Percentiles rank a stretch among this genome's conserved stretches.
Evolutionary conservation across 345 rosid species (phyloP).

Genomic region (Rhodamnia argentea): DNA sequence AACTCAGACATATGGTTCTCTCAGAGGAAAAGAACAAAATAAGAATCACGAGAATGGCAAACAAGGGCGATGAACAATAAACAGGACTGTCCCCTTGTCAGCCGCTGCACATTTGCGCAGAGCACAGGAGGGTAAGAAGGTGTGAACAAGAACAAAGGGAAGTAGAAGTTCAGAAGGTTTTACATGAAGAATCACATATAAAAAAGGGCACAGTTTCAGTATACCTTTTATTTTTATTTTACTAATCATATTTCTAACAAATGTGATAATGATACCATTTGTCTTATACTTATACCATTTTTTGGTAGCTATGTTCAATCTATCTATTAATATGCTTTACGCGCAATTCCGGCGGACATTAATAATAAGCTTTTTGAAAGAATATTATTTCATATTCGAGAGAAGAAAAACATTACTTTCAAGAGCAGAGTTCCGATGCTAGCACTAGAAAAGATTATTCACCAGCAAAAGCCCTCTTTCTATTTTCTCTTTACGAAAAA

Average conservation of each 20-base stretch:
- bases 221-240: not conserved
- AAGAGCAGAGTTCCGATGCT: not conserved
- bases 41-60: constrained; percentile 46
- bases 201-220: not conserved
- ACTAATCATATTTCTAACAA: not conserved
- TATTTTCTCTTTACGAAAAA: not conserved
- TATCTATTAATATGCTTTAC: not conserved
- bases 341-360: not conserved
- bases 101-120: constrained; percentile 26
- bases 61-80: constrained; percentile 2
- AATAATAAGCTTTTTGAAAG: not conserved
- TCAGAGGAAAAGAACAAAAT: constrained; percentile 15
- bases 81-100: constrained; percentile 38
- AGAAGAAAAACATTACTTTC: not conserved
- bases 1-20: not conserved
- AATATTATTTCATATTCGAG: not conserved
- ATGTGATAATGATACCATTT: not conserved
- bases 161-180: not conserved
- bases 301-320: not conserved
- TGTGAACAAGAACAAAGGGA: not conserved
- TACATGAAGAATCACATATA: not conserved
- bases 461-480: not conserved
- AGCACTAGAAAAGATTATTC: not conserved
- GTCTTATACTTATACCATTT: not conserved
- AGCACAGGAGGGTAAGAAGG: not conserved